Conservation (phyloP, 805 yeast genomes). For the Lachancea nothofagi region DNA sequence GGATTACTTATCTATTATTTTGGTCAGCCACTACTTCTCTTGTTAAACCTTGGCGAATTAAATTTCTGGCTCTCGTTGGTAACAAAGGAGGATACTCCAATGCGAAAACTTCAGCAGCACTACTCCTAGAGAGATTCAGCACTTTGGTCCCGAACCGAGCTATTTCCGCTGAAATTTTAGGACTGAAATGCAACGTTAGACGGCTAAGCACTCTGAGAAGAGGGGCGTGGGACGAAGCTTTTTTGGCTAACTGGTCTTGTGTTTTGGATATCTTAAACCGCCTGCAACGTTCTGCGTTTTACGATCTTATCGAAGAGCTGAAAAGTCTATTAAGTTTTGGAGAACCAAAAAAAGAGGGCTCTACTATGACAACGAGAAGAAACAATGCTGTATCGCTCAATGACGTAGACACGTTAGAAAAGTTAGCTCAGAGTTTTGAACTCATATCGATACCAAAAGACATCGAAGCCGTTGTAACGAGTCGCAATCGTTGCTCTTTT, state of each 20-base stretch:
- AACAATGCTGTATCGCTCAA: not conserved
- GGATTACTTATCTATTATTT: slow-evolving; percentile 33
- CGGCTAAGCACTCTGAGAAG: slow-evolving; percentile 16
- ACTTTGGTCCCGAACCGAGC: slow-evolving; percentile 13
- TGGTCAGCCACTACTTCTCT: slow-evolving; percentile 30
- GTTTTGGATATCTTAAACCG: slow-evolving; percentile 8
- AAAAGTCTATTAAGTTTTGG: not conserved
- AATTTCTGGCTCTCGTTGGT: slow-evolving; percentile 20
- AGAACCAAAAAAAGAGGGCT: not conserved
- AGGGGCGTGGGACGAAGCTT: slow-evolving; percentile 14
- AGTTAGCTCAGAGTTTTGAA: not conserved
- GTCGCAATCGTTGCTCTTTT: not conserved
- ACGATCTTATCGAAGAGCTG: not conserved
- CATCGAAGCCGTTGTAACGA: slow-evolving; percentile 1
- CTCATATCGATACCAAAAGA: not conserved
- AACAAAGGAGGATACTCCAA: slow-evolving; percentile 22
- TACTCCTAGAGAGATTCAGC: slow-evolving; percentile 20
- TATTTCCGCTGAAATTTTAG: slow-evolving; percentile 12
- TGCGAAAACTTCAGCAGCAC: slow-evolving; percentile 17
- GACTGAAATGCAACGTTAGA: slow-evolving; percentile 17
- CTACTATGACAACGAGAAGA: not conserved
- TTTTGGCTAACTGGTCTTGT: slow-evolving; percentile 10
- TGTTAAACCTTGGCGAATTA: slow-evolving; percentile 29
- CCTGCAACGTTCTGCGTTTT: not conserved
- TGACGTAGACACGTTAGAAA: slow-evolving; percentile 1